Conservation (phyloP, 306 rosid species). For the Spatholobus suberectus region DNA sequence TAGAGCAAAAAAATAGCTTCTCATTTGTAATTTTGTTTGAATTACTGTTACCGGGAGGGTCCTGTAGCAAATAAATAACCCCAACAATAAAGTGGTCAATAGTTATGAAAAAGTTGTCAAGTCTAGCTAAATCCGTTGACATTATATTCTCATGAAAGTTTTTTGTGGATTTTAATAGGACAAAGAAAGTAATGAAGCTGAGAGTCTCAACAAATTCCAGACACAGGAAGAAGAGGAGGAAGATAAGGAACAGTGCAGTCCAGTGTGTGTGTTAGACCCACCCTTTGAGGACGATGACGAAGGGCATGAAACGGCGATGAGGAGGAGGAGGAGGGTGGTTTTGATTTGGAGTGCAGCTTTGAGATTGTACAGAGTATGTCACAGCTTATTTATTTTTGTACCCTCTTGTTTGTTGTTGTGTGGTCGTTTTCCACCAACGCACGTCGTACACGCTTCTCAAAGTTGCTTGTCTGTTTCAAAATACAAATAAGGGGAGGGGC, state of each 20-base stretch:
- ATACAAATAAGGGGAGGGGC: constrained; percentile 2
- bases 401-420: constrained; percentile 48
- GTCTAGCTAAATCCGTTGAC: too few relatives aligned
- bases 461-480: constrained; percentile 38
- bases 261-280: constrained; percentile 94
- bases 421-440: constrained; percentile 53
- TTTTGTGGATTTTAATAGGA: constrained; percentile 50
- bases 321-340: constrained; percentile 43
- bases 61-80: background rate
- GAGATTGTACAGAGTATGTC: constrained; percentile 89
- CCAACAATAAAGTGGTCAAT: background rate
- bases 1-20: constrained; percentile 35
- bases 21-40: constrained; percentile 31
- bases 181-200: constrained; percentile 44
- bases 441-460: constrained; percentile 39
- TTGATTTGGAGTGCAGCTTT: constrained; percentile 80
- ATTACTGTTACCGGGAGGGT: constrained; percentile 11
- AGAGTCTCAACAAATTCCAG: constrained; percentile 46
- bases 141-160: background rate
- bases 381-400: constrained; percentile 41
- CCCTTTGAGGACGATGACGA: constrained; percentile 78
- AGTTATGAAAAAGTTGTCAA: too few relatives aligned
- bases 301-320: constrained; percentile 52
- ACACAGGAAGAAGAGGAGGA: constrained; percentile 74
- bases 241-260: constrained; percentile 94